A percentile compares a stretch with the other conserved stretches of the same genome.
Conservation (phyloP, 768 basidiomycete species). For the Lactifluus rugatus region DNA sequence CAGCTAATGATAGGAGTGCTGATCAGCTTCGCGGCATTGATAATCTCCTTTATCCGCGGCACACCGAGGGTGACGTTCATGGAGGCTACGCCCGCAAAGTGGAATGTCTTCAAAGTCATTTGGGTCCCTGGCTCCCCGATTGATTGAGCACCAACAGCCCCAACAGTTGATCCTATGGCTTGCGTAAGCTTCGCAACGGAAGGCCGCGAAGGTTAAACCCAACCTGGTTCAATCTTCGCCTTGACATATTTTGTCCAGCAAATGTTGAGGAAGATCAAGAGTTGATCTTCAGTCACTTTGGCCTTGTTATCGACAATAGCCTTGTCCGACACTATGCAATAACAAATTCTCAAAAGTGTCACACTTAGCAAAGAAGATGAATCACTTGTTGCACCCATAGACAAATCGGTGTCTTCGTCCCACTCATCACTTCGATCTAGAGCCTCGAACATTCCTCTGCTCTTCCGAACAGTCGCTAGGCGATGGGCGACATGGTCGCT, state of each 20-base stretch:
- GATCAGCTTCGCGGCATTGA: slow-evolving; percentile 96
- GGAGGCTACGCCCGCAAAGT: slow-evolving; percentile 98
- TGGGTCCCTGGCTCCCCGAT: slow-evolving; percentile 99
- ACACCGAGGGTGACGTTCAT: slow-evolving; percentile 99
- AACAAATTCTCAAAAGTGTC: background rate
- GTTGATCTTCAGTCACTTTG: slow-evolving; percentile 78
- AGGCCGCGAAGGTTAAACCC: slow-evolving; percentile 3
- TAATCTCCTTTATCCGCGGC: slow-evolving; percentile 99
- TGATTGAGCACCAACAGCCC: slow-evolving; percentile 96
- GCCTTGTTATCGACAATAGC: slow-evolving; percentile 79
- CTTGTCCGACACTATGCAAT: slow-evolving; percentile 46
- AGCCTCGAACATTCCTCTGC: slow-evolving; percentile 78
- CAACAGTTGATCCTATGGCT: slow-evolving; percentile 84
- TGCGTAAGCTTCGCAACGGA: background rate
- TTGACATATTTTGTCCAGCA: slow-evolving; percentile 90
- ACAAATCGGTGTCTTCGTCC: slow-evolving; percentile 69
- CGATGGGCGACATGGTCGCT: slow-evolving; percentile 51
- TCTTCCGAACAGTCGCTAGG: slow-evolving; percentile 57
- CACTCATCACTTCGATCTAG: slow-evolving; percentile 63
- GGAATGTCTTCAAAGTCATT: slow-evolving; percentile 99
- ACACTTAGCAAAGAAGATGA: background rate
- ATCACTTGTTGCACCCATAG: slow-evolving; percentile 62
- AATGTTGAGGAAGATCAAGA: slow-evolving; percentile 70
- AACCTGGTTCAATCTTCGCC: slow-evolving; percentile 93
- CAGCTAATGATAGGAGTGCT: slow-evolving; percentile 98